Percentiles rank a stretch among this genome's conserved stretches.
These are phyloP conservation scores for Sonneratia alba DNA, from an alignment of 345 rosid genomes.

Conservation along the genomic window DNA sequence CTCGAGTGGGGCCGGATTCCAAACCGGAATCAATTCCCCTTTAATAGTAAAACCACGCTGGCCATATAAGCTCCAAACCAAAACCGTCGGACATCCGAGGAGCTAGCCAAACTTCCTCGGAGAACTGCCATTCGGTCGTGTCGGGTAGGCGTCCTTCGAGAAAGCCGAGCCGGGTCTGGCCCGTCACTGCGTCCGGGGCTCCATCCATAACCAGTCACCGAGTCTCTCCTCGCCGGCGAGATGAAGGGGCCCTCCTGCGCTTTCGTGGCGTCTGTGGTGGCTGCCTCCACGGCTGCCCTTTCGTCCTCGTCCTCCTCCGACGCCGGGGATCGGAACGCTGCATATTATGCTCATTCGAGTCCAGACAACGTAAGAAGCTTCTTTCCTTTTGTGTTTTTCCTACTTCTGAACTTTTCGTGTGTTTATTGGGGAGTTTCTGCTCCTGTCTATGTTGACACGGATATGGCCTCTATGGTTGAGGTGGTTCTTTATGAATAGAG, in stretches of 20 bases:
- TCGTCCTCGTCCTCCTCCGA: slow-evolving; percentile 13
- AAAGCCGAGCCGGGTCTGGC: neutral
- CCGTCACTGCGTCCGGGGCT: neutral
- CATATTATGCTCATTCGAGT: neutral
- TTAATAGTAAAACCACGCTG: neutral
- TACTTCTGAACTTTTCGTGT: neutral
- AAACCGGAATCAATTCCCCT: slow-evolving; percentile 2
- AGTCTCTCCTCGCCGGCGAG: neutral
- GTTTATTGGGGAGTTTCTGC: neutral
- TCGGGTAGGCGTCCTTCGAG: neutral
- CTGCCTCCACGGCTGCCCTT: slow-evolving; percentile 43
- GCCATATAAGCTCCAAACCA: neutral
- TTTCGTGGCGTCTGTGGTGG: slow-evolving; percentile 36
- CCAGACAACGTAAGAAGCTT: neutral
- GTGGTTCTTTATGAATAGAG: no score
- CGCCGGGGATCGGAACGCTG: slow-evolving; percentile 2
- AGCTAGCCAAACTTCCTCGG: neutral
- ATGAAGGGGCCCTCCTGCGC: slow-evolving; percentile 17
- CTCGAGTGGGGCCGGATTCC: neutral
- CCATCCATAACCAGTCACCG: neutral
- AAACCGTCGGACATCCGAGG: neutral
- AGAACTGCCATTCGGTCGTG: neutral
- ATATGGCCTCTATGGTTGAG: no score
- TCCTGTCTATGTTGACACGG: neutral
- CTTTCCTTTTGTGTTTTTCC: neutral